Conservation (phyloP, 129 eudicot genomes). For the Mikania micrantha region DNA sequence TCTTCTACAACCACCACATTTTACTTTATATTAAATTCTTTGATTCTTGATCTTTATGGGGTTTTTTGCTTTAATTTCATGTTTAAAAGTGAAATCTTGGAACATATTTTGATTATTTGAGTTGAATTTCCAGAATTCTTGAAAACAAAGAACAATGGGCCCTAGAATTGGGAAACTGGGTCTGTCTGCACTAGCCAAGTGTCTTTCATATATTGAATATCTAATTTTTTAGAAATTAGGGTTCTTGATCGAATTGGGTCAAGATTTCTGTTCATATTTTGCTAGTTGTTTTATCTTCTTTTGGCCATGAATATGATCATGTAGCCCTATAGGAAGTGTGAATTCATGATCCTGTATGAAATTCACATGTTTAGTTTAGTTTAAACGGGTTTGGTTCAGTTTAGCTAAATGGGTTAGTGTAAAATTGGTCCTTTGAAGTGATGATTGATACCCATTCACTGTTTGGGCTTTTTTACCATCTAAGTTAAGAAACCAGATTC, state of each 20-base stretch:
- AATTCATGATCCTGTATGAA: not conserved
- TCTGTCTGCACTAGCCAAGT: no score
- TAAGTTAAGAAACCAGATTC: not conserved
- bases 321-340: not conserved
- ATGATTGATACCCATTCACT: conserved; percentile 2
- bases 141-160: conserved; percentile 8
- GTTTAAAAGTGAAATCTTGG: conserved; percentile 13
- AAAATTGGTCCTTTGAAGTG: not conserved
- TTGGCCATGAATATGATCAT: not conserved
- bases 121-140: conserved; percentile 14
- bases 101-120: not conserved
- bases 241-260: conserved; percentile 5
- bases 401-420: not conserved
- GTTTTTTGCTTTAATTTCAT: not conserved
- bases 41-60: conserved; percentile 7
- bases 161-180: not conserved
- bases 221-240: not conserved
- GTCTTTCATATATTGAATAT: not conserved
- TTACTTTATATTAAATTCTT: conserved; percentile 13
- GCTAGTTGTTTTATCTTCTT: conserved; percentile 3
- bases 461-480: not conserved
- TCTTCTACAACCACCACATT: not conserved
- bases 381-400: not conserved
- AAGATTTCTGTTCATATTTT: not conserved
- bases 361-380: not conserved